Base-by-base conservation (phyloP, 2,329 filamentous ascomycete genomes). In the Falciphora oryzae region DNA sequence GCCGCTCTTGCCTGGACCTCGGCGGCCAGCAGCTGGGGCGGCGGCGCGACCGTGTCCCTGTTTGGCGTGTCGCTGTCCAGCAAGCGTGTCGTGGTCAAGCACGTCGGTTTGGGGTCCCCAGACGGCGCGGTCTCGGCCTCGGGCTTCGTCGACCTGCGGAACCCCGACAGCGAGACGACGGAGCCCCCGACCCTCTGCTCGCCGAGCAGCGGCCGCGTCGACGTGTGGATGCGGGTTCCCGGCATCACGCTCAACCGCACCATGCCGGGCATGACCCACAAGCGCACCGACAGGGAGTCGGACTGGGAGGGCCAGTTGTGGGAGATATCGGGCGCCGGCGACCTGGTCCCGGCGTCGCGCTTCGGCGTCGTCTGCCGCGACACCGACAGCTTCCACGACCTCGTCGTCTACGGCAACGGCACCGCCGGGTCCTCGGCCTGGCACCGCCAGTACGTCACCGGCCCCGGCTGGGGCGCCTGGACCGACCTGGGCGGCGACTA, bases 311-410 rank as follows among this genome's bases (percentile, higher is more conserved):
- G n/a, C 4, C 35, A 14, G 13, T 8, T 38, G 22, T 13, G 27
- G 11, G 22, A n/a, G 32, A 8, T 18, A n/a, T 0, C 59, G 31
- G 38, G 32, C 3, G 16, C 59, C n/a, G 44, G n/a, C 22, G 27
- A 38, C 22, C 59, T 38, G 35, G 59, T 3, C n/a, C 27, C 31
- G 1, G 31, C 31, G 56, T 63, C 62, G 29, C 44, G 53, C 18
- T 53, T 31, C 22, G 56, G 29, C 1, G 11, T 63, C 50, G 50
- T 63, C 27, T 63, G 62, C 53, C 62, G 62, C 50, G 31, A 63
- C 29, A 44, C 14, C 18, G 53, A 57, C 27, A 27, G 29, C 50
- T 29, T 31, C 10, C 62, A 63, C 28, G 50, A 63, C 53, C 2
- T 59, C 7, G 29, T 63, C 56, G 62, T 63, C 1, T 63, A 57